Percentiles rank a stretch among this genome's conserved stretches.
Conservation (phyloP, 306 rosid genomes). For the Calophaca sinica region DNA sequence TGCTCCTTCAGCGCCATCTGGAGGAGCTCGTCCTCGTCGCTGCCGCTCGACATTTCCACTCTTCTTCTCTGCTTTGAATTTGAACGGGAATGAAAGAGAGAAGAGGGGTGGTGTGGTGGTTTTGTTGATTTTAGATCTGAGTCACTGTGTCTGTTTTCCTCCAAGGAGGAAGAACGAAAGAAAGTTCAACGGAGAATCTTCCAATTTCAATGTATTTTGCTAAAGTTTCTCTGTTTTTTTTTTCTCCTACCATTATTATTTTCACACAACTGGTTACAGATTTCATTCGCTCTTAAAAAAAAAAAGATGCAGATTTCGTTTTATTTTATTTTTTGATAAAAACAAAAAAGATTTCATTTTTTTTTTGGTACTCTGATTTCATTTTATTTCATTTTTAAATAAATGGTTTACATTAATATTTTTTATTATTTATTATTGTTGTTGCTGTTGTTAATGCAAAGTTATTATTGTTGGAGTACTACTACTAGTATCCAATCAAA, state of each 20-base stretch:
- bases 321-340: too few species aligned
- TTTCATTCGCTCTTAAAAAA: too few species aligned
- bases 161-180: conserved; percentile 4
- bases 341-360: too few species aligned
- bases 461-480: too few species aligned
- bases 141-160: conserved; percentile 11
- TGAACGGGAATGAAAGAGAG: conserved; percentile 7
- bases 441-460: too few species aligned
- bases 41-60: conserved; percentile 81
- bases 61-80: not conserved
- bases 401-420: too few species aligned
- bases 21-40: conserved; percentile 96
- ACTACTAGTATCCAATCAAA: too few species aligned
- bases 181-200: conserved; percentile 36
- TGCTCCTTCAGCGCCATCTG: conserved; percentile 96
- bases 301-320: too few species aligned
- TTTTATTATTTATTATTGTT: too few species aligned
- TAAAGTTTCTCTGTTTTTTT: not conserved
- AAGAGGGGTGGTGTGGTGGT: conserved; percentile 22
- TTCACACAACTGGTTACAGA: too few species aligned
- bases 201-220: conserved; percentile 25
- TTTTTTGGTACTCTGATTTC: too few species aligned
- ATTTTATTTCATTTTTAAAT: too few species aligned
- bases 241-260: not conserved
- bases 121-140: conserved; percentile 46